Conservation (phyloP, 148 eudicot genomes). For the Rheum nobile region DNA sequence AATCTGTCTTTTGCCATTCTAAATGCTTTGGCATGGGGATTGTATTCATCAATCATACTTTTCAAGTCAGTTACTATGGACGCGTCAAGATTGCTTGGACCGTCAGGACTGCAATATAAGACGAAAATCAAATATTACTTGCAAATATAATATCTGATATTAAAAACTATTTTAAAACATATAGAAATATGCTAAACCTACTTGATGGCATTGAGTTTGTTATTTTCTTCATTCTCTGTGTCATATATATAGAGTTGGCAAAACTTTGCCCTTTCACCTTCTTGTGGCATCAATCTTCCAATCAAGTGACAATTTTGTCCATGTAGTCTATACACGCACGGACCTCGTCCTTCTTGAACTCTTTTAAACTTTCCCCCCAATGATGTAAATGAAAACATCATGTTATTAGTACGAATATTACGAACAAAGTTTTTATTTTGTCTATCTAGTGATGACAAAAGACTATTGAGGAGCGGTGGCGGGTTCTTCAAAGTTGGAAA, state of each 20-base stretch:
- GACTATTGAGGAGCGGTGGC: neutral
- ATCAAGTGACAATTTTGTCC: neutral
- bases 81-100: neutral
- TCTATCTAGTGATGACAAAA: neutral
- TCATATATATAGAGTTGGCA: no score
- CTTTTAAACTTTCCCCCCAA: neutral
- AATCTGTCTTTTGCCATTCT: no score
- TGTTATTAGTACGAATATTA: neutral
- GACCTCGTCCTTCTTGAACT: neutral
- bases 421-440: neutral
- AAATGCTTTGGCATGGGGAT: neutral
- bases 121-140: neutral
- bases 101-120: neutral
- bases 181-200: neutral
- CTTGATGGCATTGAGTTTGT: no score
- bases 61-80: neutral
- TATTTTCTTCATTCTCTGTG: no score
- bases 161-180: no score
- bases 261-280: no score
- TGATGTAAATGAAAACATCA: slow-evolving; percentile 2
- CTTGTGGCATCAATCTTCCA: neutral
- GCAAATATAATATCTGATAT: no score
- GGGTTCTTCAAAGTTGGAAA: neutral
- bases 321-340: neutral
- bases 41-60: neutral